These are phyloP conservation scores for Geranomyces michiganensis DNA, from an alignment of 192 early-diverging fungal genomes.

Conservation along the genomic window DNA sequence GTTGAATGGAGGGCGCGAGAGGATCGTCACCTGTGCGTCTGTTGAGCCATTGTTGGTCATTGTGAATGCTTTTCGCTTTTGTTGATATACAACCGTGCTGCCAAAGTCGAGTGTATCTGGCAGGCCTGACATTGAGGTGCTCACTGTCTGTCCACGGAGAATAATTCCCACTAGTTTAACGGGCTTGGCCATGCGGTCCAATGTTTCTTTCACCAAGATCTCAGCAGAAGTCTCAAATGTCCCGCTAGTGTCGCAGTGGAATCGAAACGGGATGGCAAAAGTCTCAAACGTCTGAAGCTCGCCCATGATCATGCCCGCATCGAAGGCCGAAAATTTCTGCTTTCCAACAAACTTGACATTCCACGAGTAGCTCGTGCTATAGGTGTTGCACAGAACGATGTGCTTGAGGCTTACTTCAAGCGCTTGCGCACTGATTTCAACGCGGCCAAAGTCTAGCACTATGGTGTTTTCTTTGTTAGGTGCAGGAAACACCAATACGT, in stretches of 20 bases:
- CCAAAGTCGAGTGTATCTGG: conserved; percentile 64
- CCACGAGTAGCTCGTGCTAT: conserved; percentile 50
- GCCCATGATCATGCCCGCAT: conserved; percentile 48
- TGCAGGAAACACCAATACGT: conserved; percentile 53
- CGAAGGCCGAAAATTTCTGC: conserved; percentile 55
- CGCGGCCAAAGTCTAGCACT: conserved; percentile 55
- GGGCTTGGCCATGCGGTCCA: conserved; percentile 49
- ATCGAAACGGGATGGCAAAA: conserved; percentile 52
- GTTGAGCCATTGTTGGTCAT: conserved; percentile 55
- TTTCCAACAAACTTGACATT: conserved; percentile 50
- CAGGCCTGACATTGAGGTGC: conserved; percentile 50
- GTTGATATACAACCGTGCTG: conserved; percentile 52
- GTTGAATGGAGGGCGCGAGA: conserved; percentile 53
- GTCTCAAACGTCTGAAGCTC: conserved; percentile 53
- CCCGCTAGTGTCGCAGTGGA: conserved; percentile 51
- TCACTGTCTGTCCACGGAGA: conserved; percentile 52
- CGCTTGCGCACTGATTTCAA: conserved; percentile 46
- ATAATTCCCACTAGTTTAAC: conserved; percentile 46
- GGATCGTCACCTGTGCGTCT: conserved; percentile 50
- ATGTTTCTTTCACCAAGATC: conserved; percentile 50
- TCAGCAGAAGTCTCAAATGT: conserved; percentile 55
- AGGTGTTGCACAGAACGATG: conserved; percentile 54
- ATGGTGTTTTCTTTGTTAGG: conserved; percentile 43
- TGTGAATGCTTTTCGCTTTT: conserved; percentile 40
- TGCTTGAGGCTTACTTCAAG: conserved; percentile 48